A percentile compares a stretch with the other conserved stretches of the same genome.
Evolutionary conservation across 257 asterid species (phyloP).

Genomic region (Ehretia macrophylla): DNA sequence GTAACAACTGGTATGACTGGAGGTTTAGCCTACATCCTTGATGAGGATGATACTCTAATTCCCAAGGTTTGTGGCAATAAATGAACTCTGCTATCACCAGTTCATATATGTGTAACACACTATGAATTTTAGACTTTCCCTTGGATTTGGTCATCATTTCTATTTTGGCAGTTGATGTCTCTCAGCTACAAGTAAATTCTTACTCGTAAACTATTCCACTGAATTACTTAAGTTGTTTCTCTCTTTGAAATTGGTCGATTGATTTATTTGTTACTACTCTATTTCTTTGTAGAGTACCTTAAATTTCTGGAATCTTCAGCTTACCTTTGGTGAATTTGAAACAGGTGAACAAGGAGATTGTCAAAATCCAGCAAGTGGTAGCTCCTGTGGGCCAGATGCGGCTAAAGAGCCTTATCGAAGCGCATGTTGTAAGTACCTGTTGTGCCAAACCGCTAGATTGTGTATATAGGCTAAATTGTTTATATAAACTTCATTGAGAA

Average conservation of each 20-base stretch:
- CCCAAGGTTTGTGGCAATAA: conserved; percentile 61
- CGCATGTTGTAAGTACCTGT: conserved; percentile 92
- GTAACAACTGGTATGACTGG: conserved; percentile 99
- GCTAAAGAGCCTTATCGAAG: conserved; percentile 84
- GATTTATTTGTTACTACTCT: too few relatives aligned
- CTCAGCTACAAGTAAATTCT: too few relatives aligned
- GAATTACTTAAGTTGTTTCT: neutral
- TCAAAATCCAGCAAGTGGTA: conserved; percentile 93
- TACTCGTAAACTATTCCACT: too few relatives aligned
- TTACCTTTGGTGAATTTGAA: conserved; percentile 2
- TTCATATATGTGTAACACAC: too few relatives aligned
- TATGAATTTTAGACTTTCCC: too few relatives aligned
- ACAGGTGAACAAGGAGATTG: conserved; percentile 97
- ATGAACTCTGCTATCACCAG: neutral
- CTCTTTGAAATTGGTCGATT: too few relatives aligned
- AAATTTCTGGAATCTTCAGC: neutral
- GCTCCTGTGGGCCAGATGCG: conserved; percentile 97
- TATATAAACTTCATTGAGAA: neutral
- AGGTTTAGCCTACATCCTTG: conserved; percentile 88
- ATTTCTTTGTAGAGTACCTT: neutral
- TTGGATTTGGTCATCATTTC: too few relatives aligned
- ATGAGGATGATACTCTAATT: conserved; percentile 85
- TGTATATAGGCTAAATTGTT: neutral
- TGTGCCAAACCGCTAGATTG: neutral
- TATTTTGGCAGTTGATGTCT: too few relatives aligned